A percentile compares a stretch with the other conserved stretches of the same genome.
phyloP scores from a whole-genome alignment of 441 rosid species.

The Croton laevigatus region DNA sequence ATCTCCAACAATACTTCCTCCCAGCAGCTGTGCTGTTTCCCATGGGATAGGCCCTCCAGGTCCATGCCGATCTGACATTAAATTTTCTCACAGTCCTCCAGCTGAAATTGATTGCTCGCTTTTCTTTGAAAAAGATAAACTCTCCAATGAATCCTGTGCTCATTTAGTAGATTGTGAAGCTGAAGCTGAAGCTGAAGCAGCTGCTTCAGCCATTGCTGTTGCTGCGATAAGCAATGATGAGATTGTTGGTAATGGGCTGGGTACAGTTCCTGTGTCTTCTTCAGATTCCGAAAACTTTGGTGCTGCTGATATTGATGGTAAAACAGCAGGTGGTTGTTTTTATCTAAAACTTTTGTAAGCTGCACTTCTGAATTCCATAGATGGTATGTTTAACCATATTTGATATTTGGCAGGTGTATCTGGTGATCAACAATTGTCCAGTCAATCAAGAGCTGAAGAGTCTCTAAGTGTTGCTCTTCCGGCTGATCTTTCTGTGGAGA shows the following conservation, averaged over 20 bases:
- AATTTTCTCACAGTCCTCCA: conserved; percentile 41
- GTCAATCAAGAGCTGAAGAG: conserved; percentile 78
- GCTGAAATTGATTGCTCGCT: conserved; percentile 51
- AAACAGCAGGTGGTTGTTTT: conserved; percentile 36
- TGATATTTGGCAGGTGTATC: conserved; percentile 43
- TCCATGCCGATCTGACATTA: conserved; percentile 44
- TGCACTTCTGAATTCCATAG: conserved; percentile 4
- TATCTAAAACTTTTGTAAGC: not conserved
- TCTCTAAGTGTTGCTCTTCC: conserved; percentile 88
- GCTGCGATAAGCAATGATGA: conserved; percentile 92
- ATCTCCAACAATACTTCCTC: conserved; percentile 70
- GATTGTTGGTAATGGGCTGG: conserved; percentile 48
- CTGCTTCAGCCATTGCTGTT: conserved; percentile 92
- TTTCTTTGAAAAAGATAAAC: conserved; percentile 73
- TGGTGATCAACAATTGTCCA: conserved; percentile 47
- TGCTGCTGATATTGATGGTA: conserved; percentile 44
- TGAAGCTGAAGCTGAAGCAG: no score
- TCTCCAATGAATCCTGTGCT: conserved; percentile 46
- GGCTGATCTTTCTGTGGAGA: conserved; percentile 95
- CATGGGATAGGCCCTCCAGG: conserved; percentile 66
- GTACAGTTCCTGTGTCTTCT: conserved; percentile 44
- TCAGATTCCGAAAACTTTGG: conserved; percentile 59
- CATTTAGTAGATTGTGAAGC: conserved; percentile 77
- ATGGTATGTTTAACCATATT: not conserved
- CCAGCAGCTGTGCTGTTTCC: conserved; percentile 44